A percentile compares a stretch with the other conserved stretches of the same genome.
Conservation (phyloP, 192 early-diverging fungal genomes). For the Podochytrium sp. region DNA sequence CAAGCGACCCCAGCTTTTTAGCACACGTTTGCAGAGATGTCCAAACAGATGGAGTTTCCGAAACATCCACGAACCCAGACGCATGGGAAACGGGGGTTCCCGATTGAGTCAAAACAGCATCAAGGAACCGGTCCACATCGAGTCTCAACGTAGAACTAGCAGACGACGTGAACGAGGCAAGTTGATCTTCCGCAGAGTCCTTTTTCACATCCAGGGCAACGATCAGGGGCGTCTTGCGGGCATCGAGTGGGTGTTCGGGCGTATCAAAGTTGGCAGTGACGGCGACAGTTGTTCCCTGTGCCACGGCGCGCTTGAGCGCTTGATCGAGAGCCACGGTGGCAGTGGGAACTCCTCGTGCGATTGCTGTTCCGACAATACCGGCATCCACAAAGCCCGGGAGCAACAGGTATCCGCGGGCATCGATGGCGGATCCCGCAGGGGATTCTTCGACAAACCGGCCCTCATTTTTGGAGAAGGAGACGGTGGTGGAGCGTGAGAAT, state of each 20-base stretch:
- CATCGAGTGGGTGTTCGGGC: not conserved
- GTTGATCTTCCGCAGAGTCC: not conserved
- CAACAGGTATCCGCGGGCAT: slow-evolving; percentile 41
- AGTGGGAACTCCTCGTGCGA: not conserved
- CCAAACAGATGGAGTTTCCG: slow-evolving; percentile 29
- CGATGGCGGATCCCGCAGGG: slow-evolving; percentile 19
- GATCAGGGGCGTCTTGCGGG: not conserved
- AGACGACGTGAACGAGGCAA: not conserved
- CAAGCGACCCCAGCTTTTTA: not conserved
- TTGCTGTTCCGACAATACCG: slow-evolving; percentile 23
- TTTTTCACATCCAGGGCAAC: not conserved
- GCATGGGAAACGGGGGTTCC: slow-evolving; percentile 5
- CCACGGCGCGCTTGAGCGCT: not conserved
- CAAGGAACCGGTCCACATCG: not conserved
- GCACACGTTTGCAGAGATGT: not conserved
- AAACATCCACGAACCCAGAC: slow-evolving; percentile 3
- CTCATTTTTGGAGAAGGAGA: not conserved
- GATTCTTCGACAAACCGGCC: not conserved
- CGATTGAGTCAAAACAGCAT: not conserved
- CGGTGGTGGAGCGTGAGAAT: not conserved
- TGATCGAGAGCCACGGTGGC: not conserved
- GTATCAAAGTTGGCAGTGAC: slow-evolving; percentile 26
- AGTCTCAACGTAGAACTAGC: not conserved
- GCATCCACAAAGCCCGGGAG: slow-evolving; percentile 48
- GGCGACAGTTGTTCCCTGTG: slow-evolving; percentile 15